These are phyloP conservation scores for Neophaeococcomyces aloes DNA, from an alignment of 2,329 filamentous ascomycete species.

Conservation along the genomic window DNA sequence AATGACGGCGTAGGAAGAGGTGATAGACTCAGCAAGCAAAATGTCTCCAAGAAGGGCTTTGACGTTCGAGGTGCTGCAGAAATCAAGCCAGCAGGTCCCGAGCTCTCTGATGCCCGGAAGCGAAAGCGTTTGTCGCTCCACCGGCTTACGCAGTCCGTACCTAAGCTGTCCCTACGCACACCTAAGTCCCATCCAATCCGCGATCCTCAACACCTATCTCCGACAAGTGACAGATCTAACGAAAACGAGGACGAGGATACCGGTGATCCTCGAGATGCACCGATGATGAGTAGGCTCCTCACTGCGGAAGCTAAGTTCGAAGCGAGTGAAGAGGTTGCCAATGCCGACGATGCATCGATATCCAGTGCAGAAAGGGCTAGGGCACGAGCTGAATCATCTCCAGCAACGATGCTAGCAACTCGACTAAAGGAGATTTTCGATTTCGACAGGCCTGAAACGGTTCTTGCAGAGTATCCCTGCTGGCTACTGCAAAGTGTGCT, in stretches of 20 bases:
- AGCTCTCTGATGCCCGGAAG: constrained; percentile 9
- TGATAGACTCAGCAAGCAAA: not conserved
- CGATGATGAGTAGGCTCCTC: constrained; percentile 68
- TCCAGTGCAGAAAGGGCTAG: constrained; percentile 19
- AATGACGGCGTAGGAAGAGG: constrained; percentile 32
- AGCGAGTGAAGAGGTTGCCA: constrained; percentile 12
- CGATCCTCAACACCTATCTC: constrained; percentile 13
- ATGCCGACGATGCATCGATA: constrained; percentile 7
- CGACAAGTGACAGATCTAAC: constrained; percentile 15
- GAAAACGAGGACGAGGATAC: constrained; percentile 5
- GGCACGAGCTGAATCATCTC: constrained; percentile 29
- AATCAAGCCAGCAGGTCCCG: constrained; percentile 5
- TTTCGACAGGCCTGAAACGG: constrained; percentile 70
- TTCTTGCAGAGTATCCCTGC: constrained; percentile 85
- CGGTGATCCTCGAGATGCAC: constrained; percentile 43
- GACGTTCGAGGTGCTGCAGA: constrained; percentile 7
- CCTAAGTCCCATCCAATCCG: constrained; percentile 1
- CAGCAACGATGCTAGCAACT: constrained; percentile 52
- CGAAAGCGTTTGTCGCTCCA: constrained; percentile 42
- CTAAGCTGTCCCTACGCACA: constrained; percentile 40
- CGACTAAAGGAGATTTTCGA: constrained; percentile 75
- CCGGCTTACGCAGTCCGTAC: constrained; percentile 49
- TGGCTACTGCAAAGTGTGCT: constrained; percentile 87
- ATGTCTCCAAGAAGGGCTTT: constrained; percentile 7
- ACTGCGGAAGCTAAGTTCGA: constrained; percentile 56